Percentiles rank a stretch among this genome's conserved stretches.
phyloP scores from a whole-genome alignment of 768 basidiomycete species.

The Lanmaoa rubissima region DNA sequence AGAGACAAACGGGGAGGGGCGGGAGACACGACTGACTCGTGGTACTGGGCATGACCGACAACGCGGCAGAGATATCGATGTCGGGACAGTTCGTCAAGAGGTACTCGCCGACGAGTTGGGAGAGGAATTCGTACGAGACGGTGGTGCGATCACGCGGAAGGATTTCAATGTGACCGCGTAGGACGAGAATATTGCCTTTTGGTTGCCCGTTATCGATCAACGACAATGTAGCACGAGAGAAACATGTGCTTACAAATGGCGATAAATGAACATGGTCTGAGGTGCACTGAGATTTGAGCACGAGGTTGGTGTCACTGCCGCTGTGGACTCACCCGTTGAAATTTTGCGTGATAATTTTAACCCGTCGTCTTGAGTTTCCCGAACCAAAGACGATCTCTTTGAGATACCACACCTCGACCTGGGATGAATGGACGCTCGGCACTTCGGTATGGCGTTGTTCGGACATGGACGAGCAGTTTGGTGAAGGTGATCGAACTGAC shows the following conservation, averaged over 20 bases:
- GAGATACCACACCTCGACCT: slow-evolving; percentile 71
- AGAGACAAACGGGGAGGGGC: not conserved
- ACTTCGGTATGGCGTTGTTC: slow-evolving; percentile 11
- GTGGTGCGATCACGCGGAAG: slow-evolving; percentile 59
- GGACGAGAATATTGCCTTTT: slow-evolving; percentile 81
- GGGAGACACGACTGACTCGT: slow-evolving; percentile 54
- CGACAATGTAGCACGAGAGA: not conserved
- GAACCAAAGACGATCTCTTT: slow-evolving; percentile 59
- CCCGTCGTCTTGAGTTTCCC: slow-evolving; percentile 26
- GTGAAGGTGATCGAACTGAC: not conserved
- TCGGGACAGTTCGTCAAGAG: slow-evolving; percentile 56
- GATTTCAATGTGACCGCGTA: slow-evolving; percentile 79
- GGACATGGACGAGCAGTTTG: slow-evolving; percentile 14
- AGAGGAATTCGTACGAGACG: slow-evolving; percentile 83
- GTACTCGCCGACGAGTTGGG: slow-evolving; percentile 81
- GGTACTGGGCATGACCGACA: slow-evolving; percentile 52
- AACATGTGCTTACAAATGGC: slow-evolving; percentile 61
- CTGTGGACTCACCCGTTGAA: slow-evolving; percentile 68
- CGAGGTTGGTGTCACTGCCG: not conserved
- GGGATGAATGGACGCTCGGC: slow-evolving; percentile 24
- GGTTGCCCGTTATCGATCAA: not conserved
- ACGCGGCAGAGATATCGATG: slow-evolving; percentile 33
- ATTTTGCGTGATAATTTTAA: slow-evolving; percentile 79
- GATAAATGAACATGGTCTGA: slow-evolving; percentile 87
- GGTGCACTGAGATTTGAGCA: not conserved